Evolutionary conservation across 495 filamentous ascomycete genomes (phyloP).

Genomic region (Darksidea phi): DNA sequence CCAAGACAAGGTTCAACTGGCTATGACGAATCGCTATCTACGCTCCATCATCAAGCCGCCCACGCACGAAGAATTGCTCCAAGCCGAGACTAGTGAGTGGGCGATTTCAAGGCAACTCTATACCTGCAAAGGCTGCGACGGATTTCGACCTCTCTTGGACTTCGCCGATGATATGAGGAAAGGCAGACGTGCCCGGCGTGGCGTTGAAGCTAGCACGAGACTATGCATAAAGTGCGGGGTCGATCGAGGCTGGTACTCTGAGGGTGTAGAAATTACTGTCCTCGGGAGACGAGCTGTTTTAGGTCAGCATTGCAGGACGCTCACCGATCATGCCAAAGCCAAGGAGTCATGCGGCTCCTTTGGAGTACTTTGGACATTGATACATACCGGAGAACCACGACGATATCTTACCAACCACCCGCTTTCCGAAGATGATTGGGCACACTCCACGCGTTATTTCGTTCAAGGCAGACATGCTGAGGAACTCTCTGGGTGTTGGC

Average conservation of each 20-base stretch:
- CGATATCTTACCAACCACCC: not conserved
- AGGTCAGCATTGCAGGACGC: constrained; percentile 6
- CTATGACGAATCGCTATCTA: constrained; percentile 15
- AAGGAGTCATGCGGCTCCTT: constrained; percentile 2
- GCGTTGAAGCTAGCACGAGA: constrained; percentile 21
- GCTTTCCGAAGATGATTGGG: constrained; percentile 17
- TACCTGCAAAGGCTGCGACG: constrained; percentile 18
- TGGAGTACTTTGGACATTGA: not conserved
- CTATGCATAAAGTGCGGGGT: constrained; percentile 30
- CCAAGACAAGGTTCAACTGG: constrained; percentile 15
- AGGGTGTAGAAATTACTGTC: constrained; percentile 18
- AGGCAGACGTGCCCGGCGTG: constrained; percentile 18
- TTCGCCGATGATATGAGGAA: constrained; percentile 33
- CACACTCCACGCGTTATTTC: constrained; percentile 9
- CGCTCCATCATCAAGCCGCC: constrained; percentile 11
- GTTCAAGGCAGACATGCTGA: constrained; percentile 10
- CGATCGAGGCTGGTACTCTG: constrained; percentile 4
- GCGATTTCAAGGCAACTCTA: constrained; percentile 19
- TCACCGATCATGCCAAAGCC: constrained; percentile 7
- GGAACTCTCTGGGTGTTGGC: constrained; percentile 10
- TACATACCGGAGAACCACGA: not conserved
- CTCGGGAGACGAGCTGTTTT: constrained; percentile 10
- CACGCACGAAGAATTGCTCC: constrained; percentile 18
- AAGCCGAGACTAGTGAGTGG: constrained; percentile 18
- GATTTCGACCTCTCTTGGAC: constrained; percentile 10